A percentile compares a stretch with the other conserved stretches of the same genome.
phyloP scores from a whole-genome alignment of 2,329 filamentous ascomycete species.

The Onygenales sp. region DNA sequence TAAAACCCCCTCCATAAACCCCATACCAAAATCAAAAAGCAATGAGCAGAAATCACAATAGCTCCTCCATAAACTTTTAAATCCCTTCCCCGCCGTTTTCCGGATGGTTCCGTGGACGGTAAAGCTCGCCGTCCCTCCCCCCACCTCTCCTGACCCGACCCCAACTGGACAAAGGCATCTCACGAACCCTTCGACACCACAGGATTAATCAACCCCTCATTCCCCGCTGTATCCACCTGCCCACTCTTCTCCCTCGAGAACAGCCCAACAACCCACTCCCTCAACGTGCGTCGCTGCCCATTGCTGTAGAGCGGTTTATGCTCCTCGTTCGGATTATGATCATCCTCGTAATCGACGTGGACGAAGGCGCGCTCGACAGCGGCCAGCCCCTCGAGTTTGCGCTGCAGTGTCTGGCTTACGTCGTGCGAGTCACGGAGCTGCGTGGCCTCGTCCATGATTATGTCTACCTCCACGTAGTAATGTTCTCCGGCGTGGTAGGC shows the following conservation, averaged over 20 bases:
- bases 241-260: not conserved
- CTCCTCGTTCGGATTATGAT: slow-evolving; percentile 8
- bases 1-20: no score
- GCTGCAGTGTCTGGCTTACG: slow-evolving; percentile 50
- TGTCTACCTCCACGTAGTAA: slow-evolving; percentile 54
- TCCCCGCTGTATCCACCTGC: not conserved
- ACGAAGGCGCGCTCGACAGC: slow-evolving; percentile 39
- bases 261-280: slow-evolving; percentile 4
- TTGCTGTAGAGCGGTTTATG: slow-evolving; percentile 5
- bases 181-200: no score
- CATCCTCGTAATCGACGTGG: slow-evolving; percentile 37
- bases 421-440: slow-evolving; percentile 51
- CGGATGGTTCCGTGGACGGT: no score
- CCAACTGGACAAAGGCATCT: no score
- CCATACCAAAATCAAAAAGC: no score
- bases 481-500: slow-evolving; percentile 54
- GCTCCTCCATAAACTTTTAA: no score
- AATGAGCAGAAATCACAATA: no score
- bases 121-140: no score
- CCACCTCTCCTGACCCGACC: no score
- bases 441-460: slow-evolving; percentile 48
- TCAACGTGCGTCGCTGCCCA: slow-evolving; percentile 4
- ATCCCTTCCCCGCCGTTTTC: no score
- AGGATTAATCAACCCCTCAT: not conserved
- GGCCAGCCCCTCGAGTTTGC: slow-evolving; percentile 48